A percentile compares a stretch with the other conserved stretches of the same genome.
phyloP scores from a whole-genome alignment of 2,329 filamentous ascomycete genomes.

The Stylonectria norvegica region DNA sequence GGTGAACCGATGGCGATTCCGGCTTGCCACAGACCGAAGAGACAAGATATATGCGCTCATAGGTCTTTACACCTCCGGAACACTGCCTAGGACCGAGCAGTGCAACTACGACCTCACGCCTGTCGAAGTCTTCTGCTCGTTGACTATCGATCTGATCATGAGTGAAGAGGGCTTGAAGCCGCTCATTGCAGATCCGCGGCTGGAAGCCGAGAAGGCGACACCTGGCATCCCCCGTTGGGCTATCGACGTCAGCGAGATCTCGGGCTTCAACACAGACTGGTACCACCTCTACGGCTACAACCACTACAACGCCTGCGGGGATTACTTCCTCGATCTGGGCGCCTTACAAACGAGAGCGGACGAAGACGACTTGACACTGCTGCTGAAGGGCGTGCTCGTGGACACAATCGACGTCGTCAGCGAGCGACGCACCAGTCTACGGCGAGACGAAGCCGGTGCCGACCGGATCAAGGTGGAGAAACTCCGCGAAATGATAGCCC shows the following conservation, averaged over 20 bases:
- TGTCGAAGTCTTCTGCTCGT: slow-evolving; percentile 6
- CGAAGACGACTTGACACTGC: background rate
- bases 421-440: too few relatives aligned
- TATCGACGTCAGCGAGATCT: slow-evolving; percentile 4
- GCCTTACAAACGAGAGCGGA: background rate
- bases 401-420: slow-evolving; percentile 3
- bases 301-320: slow-evolving; percentile 7
- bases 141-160: slow-evolving; percentile 12
- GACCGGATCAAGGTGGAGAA: background rate
- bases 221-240: slow-evolving; percentile 12
- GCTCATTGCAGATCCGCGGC: slow-evolving; percentile 8
- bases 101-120: slow-evolving; percentile 8
- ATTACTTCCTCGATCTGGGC: slow-evolving; percentile 1
- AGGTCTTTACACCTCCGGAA: slow-evolving; percentile 3
- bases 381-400: slow-evolving; percentile 5
- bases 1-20: slow-evolving; percentile 6
- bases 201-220: slow-evolving; percentile 10
- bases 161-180: slow-evolving; percentile 6
- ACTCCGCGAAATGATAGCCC: slow-evolving; percentile 1
- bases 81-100: slow-evolving; percentile 4
- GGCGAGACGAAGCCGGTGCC: background rate
- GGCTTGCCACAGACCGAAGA: slow-evolving; percentile 10
- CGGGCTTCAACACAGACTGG: slow-evolving; percentile 7
- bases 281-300: slow-evolving; percentile 6
- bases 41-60: slow-evolving; percentile 11